phyloP scores from a whole-genome alignment of 352 stramenopile genomes.

The Phytophthora syringae region DNA sequence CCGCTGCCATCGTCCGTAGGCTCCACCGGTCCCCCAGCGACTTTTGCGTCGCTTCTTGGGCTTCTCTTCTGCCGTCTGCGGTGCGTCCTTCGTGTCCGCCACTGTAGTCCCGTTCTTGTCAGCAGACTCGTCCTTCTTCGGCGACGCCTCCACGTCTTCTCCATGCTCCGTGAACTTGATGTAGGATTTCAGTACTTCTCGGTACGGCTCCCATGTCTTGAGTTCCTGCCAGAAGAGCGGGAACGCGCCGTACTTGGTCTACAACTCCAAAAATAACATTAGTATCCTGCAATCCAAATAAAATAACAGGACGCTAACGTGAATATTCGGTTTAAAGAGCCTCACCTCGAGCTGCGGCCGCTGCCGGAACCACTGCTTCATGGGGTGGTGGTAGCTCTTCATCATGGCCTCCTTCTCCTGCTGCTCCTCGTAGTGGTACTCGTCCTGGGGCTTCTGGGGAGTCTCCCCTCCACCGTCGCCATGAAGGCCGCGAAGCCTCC shows the following conservation, averaged over 20 bases:
- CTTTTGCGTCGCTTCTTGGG: slow-evolving; percentile 84
- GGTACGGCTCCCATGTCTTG: slow-evolving; percentile 93
- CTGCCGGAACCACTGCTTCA: slow-evolving; percentile 90
- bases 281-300: slow-evolving; percentile 2
- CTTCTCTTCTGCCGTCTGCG: slow-evolving; percentile 36
- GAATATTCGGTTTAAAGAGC: background rate
- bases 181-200: slow-evolving; percentile 92
- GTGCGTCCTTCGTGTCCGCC: slow-evolving; percentile 24
- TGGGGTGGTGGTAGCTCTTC: slow-evolving; percentile 86
- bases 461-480: slow-evolving; percentile 51
- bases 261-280: slow-evolving; percentile 10
- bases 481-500: slow-evolving; percentile 80
- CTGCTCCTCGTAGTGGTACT: slow-evolving; percentile 86
- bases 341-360: slow-evolving; percentile 52
- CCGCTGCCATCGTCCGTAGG: slow-evolving; percentile 29
- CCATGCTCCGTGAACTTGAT: slow-evolving; percentile 78
- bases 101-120: slow-evolving; percentile 16
- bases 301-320: background rate
- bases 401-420: slow-evolving; percentile 90
- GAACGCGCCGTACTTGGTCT: slow-evolving; percentile 90
- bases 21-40: slow-evolving; percentile 81
- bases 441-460: slow-evolving; percentile 45
- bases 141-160: slow-evolving; percentile 24
- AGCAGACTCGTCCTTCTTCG: slow-evolving; percentile 9
- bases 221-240: slow-evolving; percentile 96